A percentile compares a stretch with the other conserved stretches of the same genome.
Conservation (phyloP, 495 filamentous ascomycete genomes). For the Podospora appendiculata region DNA sequence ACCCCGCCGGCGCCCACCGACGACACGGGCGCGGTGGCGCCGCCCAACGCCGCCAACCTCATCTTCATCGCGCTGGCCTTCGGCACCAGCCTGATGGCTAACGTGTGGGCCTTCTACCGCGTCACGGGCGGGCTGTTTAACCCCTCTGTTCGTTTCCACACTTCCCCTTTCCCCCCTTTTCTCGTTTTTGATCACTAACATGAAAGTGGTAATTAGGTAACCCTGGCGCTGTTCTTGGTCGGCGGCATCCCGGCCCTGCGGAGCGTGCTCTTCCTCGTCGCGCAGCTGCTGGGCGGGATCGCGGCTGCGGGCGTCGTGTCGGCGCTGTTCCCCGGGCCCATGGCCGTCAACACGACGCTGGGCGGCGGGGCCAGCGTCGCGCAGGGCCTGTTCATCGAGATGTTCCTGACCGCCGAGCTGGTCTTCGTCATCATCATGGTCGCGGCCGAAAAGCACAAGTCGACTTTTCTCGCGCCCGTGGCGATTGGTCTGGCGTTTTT, state of each 20-base stretch:
- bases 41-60: constrained; percentile 35
- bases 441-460: constrained; percentile 75
- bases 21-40: constrained; percentile 6
- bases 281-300: constrained; percentile 53
- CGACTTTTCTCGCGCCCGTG: constrained; percentile 69
- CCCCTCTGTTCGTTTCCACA: constrained; percentile 46
- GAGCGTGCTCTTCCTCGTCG: constrained; percentile 40
- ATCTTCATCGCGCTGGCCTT: constrained; percentile 68
- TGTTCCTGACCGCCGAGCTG: constrained; percentile 71
- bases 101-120: constrained; percentile 81
- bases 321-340: constrained; percentile 52
- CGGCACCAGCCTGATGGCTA: constrained; percentile 68
- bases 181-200: background rate
- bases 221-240: constrained; percentile 49
- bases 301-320: constrained; percentile 50
- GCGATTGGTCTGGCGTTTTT: constrained; percentile 71
- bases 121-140: constrained; percentile 78
- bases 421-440: constrained; percentile 77
- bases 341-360: constrained; percentile 55
- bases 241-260: constrained; percentile 46
- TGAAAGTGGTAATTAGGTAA: constrained; percentile 25
- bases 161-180: constrained; percentile 21
- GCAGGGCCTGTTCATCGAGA: constrained; percentile 69
- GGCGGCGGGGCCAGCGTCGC: constrained; percentile 46
- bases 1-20: constrained; percentile 22